Evolutionary conservation across 257 asterid genomes (phyloP), one percentile per base, ranked within the genome.

Genomic region (Salvia splendens): DNA sequence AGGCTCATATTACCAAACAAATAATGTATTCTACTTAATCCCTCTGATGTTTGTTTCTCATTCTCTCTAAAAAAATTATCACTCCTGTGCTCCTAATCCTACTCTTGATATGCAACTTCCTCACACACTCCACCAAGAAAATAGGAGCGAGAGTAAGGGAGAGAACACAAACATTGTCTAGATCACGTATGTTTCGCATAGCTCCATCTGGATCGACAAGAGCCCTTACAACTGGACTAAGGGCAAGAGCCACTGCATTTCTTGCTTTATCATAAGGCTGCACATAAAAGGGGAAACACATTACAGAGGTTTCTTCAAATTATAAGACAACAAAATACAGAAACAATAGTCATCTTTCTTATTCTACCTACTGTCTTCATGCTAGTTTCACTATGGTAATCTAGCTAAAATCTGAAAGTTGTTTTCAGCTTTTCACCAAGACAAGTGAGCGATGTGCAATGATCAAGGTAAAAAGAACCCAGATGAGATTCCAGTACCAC

Each of bases 181-280:
- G 78, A 81, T 84, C 79, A 9, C 96, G 83, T 71, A 91, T 87
- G 73, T 80, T 73, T 85, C 62, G 79, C 86, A 94, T 80, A 64
- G 99, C 99, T 58, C 98, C 98, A 78, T 91, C 93, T 61, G 99
- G 99, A 77, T 94, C 99, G 61, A 94, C 88, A 76, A 94, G 87
- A 73, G 99, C 99, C 73, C 96, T 83, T 16, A 91, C 99, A 63
- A 94, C 98, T 45, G 99, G 99, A 84, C 99, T 94, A 75, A 88
- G 97, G 78, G 99, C 92, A 14, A 94, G 99, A 59, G 98, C 99
- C 71, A 94, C 50, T 32, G 98, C 96, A 80, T 94, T 94, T 84
- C 99, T 87, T 59, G 97, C 96, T 86, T 88, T 94, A 79, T 94
- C 99, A 15, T 74, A 84, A 48, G 84, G 75, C 99, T 94, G 95